Percentiles rank a stretch among this genome's conserved stretches.
phyloP scores from a whole-genome alignment of 768 basidiomycete species.

The Coprinopsis cinerea region DNA sequence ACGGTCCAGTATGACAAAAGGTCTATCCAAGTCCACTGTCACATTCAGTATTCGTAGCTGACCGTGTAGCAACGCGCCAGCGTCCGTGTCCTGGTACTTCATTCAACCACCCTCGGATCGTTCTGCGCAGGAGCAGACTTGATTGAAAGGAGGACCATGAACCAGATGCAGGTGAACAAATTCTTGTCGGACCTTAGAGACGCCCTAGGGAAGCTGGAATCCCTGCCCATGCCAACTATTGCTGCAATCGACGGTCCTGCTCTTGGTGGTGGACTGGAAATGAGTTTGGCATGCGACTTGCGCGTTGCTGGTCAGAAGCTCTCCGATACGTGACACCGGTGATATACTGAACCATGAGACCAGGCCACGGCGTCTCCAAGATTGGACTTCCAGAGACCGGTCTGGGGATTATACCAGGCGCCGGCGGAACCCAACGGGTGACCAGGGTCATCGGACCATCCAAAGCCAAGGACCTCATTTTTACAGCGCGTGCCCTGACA shows the following conservation, averaged over 20 bases:
- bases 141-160: conserved; percentile 79
- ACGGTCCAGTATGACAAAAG: conserved; percentile 60
- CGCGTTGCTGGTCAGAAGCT: conserved; percentile 69
- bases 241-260: conserved; percentile 92
- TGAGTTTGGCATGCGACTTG: conserved; percentile 85
- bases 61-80: conserved; percentile 28
- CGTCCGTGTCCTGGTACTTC: conserved; percentile 75
- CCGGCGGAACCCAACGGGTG: conserved; percentile 83
- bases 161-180: conserved; percentile 59
- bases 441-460: conserved; percentile 73
- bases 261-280: conserved; percentile 87
- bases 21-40: conserved; percentile 25
- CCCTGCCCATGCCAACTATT: conserved; percentile 82
- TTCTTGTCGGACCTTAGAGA: conserved; percentile 75
- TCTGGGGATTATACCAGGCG: conserved; percentile 84
- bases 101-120: conserved; percentile 66
- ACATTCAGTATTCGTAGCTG: conserved; percentile 1
- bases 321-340: not conserved
- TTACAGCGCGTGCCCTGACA: conserved; percentile 65
- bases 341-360: not conserved
- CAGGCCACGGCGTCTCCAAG: conserved; percentile 67
- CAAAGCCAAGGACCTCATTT: conserved; percentile 83
- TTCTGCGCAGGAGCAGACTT: conserved; percentile 95
- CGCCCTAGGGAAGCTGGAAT: conserved; percentile 71
- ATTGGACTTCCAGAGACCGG: conserved; percentile 81